Base-by-base conservation (phyloP, 164 flowering plant species). In the Pachysandra terminalis region DNA sequence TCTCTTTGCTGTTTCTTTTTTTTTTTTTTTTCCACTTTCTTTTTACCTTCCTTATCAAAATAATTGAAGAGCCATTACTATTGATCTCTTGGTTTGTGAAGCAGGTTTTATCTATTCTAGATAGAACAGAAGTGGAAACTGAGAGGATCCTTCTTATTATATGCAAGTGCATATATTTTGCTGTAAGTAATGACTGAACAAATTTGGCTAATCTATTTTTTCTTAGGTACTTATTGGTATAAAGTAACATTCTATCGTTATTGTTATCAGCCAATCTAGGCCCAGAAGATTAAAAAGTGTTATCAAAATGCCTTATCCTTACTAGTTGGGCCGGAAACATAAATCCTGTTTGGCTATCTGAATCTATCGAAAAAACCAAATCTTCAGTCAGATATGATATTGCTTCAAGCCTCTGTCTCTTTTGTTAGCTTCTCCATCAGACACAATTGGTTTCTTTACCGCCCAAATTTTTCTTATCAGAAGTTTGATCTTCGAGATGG, bases 101-200 rank as follows among this genome's bases (percentile, higher is more conserved):
- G 68, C 83, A 91, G 97, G 89, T 64, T 69, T 55, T 75, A 28
- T 65, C 70, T 16, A 26, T 54, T 35, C 73, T 57, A 51, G 73
- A 58, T 21, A 61, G 67, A 60, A 52, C 28, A 21, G 84, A 85
- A 48, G 21, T 64, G 53, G 90, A 89, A 61, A 61, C 65, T 35
- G 90, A 85, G 74, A 86, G 79, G 68, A 37, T 77, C 35, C 81
- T 91, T 79, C 87, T 82, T 63, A 58, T 84, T 58, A 60, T 84
- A 25, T 83, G 88, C 91, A 91, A 91, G 76, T 91, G 97, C 81
- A 78, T 87, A 19, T 81, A 86, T 78, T 81, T 86, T 72, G 61
- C 94, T 68, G 97, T 89, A 76, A 89, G 94, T 82, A 59, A 41
- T 71, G 9, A 40, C 15, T 27, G 21, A 52, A 59, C 54, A 22